Base-by-base conservation (phyloP, 352 stramenopile genomes). In the Globisporangium nodosum region DNA sequence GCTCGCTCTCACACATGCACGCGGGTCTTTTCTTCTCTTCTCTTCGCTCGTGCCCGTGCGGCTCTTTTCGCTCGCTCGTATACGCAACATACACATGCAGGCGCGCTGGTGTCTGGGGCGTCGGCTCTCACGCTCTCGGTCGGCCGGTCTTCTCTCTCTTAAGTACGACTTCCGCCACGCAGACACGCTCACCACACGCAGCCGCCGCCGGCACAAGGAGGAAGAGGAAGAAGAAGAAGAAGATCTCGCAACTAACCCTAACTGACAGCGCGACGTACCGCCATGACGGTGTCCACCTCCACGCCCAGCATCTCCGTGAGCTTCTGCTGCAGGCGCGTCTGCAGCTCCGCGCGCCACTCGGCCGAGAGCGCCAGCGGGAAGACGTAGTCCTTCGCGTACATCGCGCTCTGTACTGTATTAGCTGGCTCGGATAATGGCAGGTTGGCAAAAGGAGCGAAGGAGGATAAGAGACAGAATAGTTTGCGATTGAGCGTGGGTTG, bases 201-300 rank as follows among this genome's bases (percentile, higher is more conserved):
- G 12, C 12, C 37, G 37, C 37, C 37, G 13, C 12, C 43, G 43
- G 43, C 18, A 24, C 18, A 30, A 24, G 43, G n/a, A 49, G 42
- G 42, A 15, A 42, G 37, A 48, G 16, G 37, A 43, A 43, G 37
- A 43, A n/a, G 43, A 49, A 16, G 43, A 49, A 49, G 43, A 27
- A 49, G 43, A 49, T 24, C 45, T 49, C 45, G 37, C 33, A 12
- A 3, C 8, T 27, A 27, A 27, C 3, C 37, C 8, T 18, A 52
- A 9, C 30, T 9, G 5, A 21, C 30, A 8, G 27, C n/a, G 6
- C 37, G 24, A 61, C 61, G 68, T 88, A 94, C 84, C 84, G 84
- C 81, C 84, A 94, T 94, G 52, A 90, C 81, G 37, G 75, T 83
- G 70, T 94, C 84, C 54, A 92, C 81, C 50, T 92, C 84, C 11